Conservation (phyloP, 805 yeast species). For the Metschnikowia reukaufii region DNA sequence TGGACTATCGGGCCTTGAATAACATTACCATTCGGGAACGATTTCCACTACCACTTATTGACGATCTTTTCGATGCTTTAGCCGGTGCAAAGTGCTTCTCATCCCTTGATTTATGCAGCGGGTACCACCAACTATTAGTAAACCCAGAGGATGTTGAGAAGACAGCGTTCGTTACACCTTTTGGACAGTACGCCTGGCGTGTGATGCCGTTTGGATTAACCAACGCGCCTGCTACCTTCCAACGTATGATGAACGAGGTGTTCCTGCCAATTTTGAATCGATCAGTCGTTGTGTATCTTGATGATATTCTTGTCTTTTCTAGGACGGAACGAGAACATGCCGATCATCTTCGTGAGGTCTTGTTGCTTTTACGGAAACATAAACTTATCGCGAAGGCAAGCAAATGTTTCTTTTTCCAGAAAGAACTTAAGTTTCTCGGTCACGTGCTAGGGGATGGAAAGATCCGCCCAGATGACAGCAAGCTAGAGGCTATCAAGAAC, state of each 20-base stretch:
- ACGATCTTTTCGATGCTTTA: constrained; percentile 1
- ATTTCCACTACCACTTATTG: constrained; percentile 3
- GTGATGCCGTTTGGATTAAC: constrained; percentile 8
- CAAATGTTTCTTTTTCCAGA: too few relatives aligned
- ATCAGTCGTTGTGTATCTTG: constrained; percentile 1
- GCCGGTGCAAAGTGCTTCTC: constrained; percentile 5
- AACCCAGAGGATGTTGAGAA: background rate
- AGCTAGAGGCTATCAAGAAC: background rate
- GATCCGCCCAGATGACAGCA: background rate
- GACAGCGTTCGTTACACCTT: constrained; percentile 7
- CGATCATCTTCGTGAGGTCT: too few relatives aligned
- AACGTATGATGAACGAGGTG: constrained; percentile 1
- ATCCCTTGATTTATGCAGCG: constrained; percentile 1
- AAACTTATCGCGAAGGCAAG: too few relatives aligned
- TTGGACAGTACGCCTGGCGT: constrained; percentile 7
- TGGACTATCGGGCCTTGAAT: background rate
- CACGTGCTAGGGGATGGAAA: too few relatives aligned
- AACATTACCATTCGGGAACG: background rate
- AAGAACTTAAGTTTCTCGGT: too few relatives aligned
- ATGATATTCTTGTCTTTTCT: constrained; percentile 6
- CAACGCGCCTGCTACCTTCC: constrained; percentile 5
- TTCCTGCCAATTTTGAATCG: background rate
- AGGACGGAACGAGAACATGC: too few relatives aligned
- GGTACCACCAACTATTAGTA: constrained; percentile 6
- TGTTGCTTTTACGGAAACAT: too few relatives aligned